A percentile compares a stretch with the other conserved stretches of the same genome.
Evolutionary conservation across 768 basidiomycete genomes (phyloP).

Genomic region (Sporobolomyces roseus): DNA sequence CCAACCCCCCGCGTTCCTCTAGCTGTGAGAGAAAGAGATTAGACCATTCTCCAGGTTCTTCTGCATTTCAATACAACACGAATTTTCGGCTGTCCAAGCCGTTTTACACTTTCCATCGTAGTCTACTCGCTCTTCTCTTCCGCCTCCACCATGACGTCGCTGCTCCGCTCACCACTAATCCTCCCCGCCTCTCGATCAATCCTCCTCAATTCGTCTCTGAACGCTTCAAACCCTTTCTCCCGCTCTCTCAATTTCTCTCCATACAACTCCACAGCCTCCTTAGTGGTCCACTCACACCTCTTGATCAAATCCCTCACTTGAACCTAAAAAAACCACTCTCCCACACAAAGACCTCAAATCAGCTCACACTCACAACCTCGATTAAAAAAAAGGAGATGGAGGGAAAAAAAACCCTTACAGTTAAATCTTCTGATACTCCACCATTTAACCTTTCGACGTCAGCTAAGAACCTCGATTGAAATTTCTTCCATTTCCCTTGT

Average conservation of each 20-base stretch:
- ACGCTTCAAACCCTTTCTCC: too few species aligned
- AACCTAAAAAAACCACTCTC: not conserved
- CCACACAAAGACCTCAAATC: not conserved
- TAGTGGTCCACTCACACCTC: constrained; percentile 1
- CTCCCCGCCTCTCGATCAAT: too few species aligned
- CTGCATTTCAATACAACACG: too few species aligned
- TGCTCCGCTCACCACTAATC: too few species aligned
- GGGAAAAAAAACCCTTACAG: constrained; percentile 4
- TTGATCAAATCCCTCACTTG: not conserved
- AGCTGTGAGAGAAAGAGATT: too few species aligned
- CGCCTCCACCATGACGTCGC: too few species aligned
- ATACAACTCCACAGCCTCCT: not conserved
- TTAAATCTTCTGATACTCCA: constrained; percentile 35
- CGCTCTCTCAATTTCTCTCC: not conserved
- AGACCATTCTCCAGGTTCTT: too few species aligned
- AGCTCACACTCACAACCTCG: not conserved
- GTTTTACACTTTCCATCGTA: too few species aligned
- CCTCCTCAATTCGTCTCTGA: too few species aligned
- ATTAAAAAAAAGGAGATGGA: not conserved
- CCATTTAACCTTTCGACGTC: constrained; percentile 34
- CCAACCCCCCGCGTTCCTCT: too few species aligned
- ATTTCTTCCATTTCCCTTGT: constrained; percentile 41
- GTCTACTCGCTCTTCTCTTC: too few species aligned
- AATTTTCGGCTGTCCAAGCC: too few species aligned
- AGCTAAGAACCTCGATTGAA: constrained; percentile 33